phyloP scores from a whole-genome alignment of 139 green algal species.

The Pleodorina starrii region DNA sequence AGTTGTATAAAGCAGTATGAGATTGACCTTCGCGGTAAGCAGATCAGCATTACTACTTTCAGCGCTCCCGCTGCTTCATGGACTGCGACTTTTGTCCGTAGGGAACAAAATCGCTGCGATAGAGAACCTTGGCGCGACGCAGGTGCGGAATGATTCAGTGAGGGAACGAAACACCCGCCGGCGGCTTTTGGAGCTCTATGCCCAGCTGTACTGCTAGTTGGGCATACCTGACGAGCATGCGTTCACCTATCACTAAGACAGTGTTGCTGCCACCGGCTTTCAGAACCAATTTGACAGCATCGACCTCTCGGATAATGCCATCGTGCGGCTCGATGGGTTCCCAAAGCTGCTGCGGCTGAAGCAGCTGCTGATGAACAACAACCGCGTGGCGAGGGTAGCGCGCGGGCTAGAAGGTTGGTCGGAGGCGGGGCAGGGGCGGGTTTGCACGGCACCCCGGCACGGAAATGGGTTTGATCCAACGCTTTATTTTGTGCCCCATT shows the following conservation, averaged over 20 bases:
- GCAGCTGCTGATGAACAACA: slow-evolving; percentile 94
- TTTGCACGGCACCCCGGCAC: background rate
- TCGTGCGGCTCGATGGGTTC: slow-evolving; percentile 96
- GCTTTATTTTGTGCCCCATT: too few relatives aligned
- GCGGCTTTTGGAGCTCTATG: slow-evolving; percentile 11
- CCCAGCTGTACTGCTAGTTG: background rate
- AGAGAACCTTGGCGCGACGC: slow-evolving; percentile 95
- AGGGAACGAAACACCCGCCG: background rate
- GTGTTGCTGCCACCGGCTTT: background rate
- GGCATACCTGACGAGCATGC: background rate
- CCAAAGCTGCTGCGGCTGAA: slow-evolving; percentile 88
- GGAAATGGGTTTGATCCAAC: too few relatives aligned
- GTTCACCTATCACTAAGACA: background rate
- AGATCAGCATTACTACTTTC: slow-evolving; percentile 22
- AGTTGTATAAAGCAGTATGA: slow-evolving; percentile 90
- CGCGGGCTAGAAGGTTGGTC: slow-evolving; percentile 78
- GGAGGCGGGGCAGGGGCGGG: background rate
- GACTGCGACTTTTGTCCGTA: slow-evolving; percentile 47
- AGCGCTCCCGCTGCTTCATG: too few relatives aligned
- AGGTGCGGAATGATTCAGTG: slow-evolving; percentile 69
- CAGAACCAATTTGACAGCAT: slow-evolving; percentile 99
- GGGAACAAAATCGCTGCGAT: slow-evolving; percentile 90
- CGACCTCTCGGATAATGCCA: slow-evolving; percentile 97
- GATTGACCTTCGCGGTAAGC: slow-evolving; percentile 86
- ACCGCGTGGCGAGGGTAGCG: slow-evolving; percentile 88